Conservation (phyloP, 192 early-diverging fungal genomes). For the Entomortierella beljakovae region DNA sequence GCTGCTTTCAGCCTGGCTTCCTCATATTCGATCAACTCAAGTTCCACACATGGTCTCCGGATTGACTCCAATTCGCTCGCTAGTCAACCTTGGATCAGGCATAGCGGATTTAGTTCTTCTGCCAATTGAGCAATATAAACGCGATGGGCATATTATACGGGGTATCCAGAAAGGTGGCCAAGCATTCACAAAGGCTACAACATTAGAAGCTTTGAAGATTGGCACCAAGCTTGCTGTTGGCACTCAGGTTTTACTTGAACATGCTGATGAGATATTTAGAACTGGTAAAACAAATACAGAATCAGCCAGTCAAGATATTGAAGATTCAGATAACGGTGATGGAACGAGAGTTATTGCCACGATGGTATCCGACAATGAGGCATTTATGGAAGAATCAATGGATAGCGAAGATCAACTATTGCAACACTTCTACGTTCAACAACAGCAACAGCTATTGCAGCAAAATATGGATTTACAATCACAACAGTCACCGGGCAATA, state of each 20-base stretch:
- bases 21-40: constrained; percentile 93
- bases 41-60: constrained; percentile 91
- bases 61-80: constrained; percentile 85
- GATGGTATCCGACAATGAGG: constrained; percentile 46
- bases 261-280: constrained; percentile 85
- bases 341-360: constrained; percentile 42
- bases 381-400: constrained; percentile 51
- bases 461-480: constrained; percentile 24
- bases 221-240: constrained; percentile 89
- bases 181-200: constrained; percentile 90
- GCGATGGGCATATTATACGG: constrained; percentile 90
- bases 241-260: constrained; percentile 90
- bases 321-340: background rate
- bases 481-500: background rate
- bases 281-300: constrained; percentile 49
- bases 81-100: constrained; percentile 92
- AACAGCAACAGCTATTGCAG: constrained; percentile 36
- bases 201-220: constrained; percentile 91
- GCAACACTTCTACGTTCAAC: constrained; percentile 38
- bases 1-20: constrained; percentile 84
- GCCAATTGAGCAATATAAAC: constrained; percentile 93
- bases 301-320: constrained; percentile 24
- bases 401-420: constrained; percentile 44
- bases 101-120: constrained; percentile 92
- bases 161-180: constrained; percentile 89